Evolutionary conservation across 108 stramenopile species (phyloP).

Genomic region (Schizochytrium sp.): DNA sequence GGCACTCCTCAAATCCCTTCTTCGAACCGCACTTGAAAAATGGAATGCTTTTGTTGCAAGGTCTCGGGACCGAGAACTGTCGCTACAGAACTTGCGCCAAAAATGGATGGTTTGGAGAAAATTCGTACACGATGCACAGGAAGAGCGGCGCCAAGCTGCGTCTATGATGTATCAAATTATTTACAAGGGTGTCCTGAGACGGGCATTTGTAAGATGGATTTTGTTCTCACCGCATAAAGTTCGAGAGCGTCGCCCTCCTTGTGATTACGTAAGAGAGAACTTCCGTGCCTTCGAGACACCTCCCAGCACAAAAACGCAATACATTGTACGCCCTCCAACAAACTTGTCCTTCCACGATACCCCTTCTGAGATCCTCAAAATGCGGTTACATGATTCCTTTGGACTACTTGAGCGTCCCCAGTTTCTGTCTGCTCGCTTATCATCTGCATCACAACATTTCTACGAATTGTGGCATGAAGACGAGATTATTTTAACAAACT

Average conservation of each 20-base stretch:
- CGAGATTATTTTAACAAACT: constrained; percentile 28
- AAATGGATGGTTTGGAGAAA: background rate
- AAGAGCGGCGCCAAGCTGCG: too few relatives aligned
- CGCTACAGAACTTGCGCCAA: background rate
- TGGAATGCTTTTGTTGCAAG: background rate
- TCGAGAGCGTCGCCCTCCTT: constrained; percentile 12
- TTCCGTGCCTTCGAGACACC: background rate
- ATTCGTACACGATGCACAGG: too few relatives aligned
- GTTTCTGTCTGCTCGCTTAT: background rate
- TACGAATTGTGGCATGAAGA: constrained; percentile 47
- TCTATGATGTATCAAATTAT: too few relatives aligned
- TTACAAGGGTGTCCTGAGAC: too few relatives aligned
- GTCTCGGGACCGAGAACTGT: too few relatives aligned
- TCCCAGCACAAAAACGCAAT: background rate
- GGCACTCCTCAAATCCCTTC: background rate
- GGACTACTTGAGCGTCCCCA: constrained; percentile 9
- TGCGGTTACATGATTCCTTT: background rate
- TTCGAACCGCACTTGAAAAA: background rate
- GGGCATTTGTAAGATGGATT: too few relatives aligned
- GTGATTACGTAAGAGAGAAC: background rate
- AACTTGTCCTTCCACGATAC: constrained; percentile 1
- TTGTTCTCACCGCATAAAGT: background rate
- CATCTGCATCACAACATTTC: background rate
- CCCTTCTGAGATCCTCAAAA: background rate
- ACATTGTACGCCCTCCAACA: background rate